Evolutionary conservation across 2,329 filamentous ascomycete species (phyloP), one percentile per base, ranked within the genome.

Genomic region (Alternaria solani): DNA sequence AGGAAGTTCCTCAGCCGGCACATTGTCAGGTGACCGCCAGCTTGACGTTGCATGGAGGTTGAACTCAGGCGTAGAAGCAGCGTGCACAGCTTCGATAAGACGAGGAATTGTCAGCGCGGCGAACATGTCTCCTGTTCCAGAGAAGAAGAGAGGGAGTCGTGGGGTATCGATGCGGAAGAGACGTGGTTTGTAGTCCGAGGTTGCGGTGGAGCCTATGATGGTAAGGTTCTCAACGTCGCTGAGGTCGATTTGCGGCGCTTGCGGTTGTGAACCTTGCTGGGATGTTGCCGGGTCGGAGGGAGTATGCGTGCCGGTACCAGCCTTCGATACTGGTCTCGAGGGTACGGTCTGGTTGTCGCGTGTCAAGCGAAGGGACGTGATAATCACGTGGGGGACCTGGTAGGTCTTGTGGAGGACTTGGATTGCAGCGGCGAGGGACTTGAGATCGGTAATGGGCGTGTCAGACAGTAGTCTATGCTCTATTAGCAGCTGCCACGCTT

Each of bases 61-160:
- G 2, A 36, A 43, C 0, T 60, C 60, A 1, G 72, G 72, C 0
- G 67, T 71, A 7, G 73, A 69, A 0, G 81, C 81, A 3, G 79
- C 80, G 53, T 82, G 79, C 1, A 92, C 90, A 26, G 92, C 93
- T 82, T 98, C 92, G 59, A 94, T 89, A 73, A 99, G 88, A 30
- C 94, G 89, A 41, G 92, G 92, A 1, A 97, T 88, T 75, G 93
- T 93, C 46, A 99, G 85, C 7, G 94, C 94, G 30, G 93, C 94
- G 75, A 99, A 98, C 94, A 99, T 97, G 81, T 99, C 95, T 47
- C 95, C 95, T 0, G 96, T 98, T 41, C 95, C 95, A 70, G 91
- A 93, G 80, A 98, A 99, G 84, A 95, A 97, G 80, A 93, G 92
- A 75, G 97, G 91, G 61, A 97, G 89, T 28, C 90, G 87, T 0